These are phyloP conservation scores for Canavalia ensiformis DNA, from an alignment of 306 rosid genomes.

Conservation along the genomic window DNA sequence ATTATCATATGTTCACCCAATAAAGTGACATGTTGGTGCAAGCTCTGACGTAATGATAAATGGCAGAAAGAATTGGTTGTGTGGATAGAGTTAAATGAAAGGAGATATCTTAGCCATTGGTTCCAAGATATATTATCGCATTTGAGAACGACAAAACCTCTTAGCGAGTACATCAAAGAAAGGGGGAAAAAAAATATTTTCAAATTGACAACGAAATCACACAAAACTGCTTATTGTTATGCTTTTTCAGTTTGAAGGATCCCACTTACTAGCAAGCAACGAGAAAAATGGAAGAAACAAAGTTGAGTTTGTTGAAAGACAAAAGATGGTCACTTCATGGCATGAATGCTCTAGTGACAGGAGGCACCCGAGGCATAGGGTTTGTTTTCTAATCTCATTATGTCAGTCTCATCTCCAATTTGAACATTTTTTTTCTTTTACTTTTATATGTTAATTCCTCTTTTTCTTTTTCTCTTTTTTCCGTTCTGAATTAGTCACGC, in stretches of 20 bases:
- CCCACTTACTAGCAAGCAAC: not conserved
- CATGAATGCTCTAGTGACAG: conserved; percentile 56
- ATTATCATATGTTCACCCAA: too few species aligned
- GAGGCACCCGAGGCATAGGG: conserved; percentile 56
- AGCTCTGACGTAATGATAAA: too few species aligned
- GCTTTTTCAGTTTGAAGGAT: not conserved
- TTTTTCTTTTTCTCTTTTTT: not conserved
- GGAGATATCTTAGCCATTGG: too few species aligned
- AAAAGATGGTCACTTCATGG: conserved; percentile 53
- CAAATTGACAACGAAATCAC: too few species aligned
- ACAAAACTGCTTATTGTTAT: not conserved
- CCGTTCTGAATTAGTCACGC: conserved; percentile 33
- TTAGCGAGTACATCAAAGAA: too few species aligned
- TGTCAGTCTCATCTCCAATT: not conserved
- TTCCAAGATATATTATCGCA: too few species aligned
- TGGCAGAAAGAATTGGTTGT: too few species aligned
- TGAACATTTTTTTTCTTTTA: too few species aligned
- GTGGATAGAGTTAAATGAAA: too few species aligned
- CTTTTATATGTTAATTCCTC: not conserved
- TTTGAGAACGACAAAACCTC: too few species aligned
- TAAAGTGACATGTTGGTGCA: too few species aligned
- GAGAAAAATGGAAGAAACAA: conserved; percentile 27
- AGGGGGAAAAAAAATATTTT: too few species aligned
- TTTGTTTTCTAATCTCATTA: not conserved
- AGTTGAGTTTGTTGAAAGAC: conserved; percentile 12